Evolutionary conservation across 2,329 filamentous ascomycete genomes (phyloP).

Genomic region (Paecilomyces formosus): DNA sequence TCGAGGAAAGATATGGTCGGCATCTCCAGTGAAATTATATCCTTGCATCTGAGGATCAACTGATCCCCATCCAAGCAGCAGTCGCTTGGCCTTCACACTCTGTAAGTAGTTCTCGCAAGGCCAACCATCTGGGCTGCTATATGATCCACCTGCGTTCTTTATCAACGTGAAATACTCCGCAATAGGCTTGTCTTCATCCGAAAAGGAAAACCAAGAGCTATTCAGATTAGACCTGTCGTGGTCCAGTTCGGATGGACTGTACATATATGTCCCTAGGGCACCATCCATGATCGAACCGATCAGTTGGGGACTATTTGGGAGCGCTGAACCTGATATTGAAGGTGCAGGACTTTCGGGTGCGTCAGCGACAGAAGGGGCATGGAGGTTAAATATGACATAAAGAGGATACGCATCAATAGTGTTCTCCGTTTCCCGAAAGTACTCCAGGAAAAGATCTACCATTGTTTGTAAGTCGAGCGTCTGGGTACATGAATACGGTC

Average conservation of each 20-base stretch:
- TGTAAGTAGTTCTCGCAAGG: slow-evolving; percentile 54
- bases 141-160: slow-evolving; percentile 23
- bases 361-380: slow-evolving; percentile 43
- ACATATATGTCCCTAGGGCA: slow-evolving; percentile 46
- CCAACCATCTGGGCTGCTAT: slow-evolving; percentile 54
- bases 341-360: slow-evolving; percentile 36
- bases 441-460: slow-evolving; percentile 44
- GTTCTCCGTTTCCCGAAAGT: slow-evolving; percentile 46
- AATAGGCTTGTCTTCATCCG: slow-evolving; percentile 37
- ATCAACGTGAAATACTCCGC: slow-evolving; percentile 46
- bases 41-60: slow-evolving; percentile 50
- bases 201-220: slow-evolving; percentile 47
- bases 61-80: slow-evolving; percentile 49
- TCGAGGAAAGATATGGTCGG: slow-evolving; percentile 43
- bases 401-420: slow-evolving; percentile 48
- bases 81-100: slow-evolving; percentile 44
- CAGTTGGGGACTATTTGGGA: slow-evolving; percentile 40
- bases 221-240: slow-evolving; percentile 52
- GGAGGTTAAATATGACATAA: slow-evolving; percentile 52
- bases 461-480: slow-evolving; percentile 46
- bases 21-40: slow-evolving; percentile 50
- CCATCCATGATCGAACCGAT: slow-evolving; percentile 42
- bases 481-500: slow-evolving; percentile 49
- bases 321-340: slow-evolving; percentile 28
- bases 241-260: slow-evolving; percentile 44